phyloP scores from a whole-genome alignment of 805 yeast species.

The Yarrowia yakushimensis region DNA sequence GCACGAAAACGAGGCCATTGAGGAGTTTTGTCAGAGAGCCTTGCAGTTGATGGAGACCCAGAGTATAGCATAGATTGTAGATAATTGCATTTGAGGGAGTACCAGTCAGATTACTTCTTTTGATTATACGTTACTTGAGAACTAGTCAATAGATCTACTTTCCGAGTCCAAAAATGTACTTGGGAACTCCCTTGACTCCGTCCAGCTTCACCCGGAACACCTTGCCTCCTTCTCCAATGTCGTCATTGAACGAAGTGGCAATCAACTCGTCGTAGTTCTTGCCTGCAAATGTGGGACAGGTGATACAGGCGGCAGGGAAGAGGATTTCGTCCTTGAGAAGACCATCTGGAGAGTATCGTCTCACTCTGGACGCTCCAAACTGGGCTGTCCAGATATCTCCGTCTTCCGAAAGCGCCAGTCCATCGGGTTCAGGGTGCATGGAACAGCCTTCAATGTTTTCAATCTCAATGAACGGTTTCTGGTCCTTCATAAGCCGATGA shows the following conservation, averaged over 20 bases:
- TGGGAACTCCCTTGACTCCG: conserved; percentile 29
- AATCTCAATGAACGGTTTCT: conserved; percentile 41
- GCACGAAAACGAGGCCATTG: conserved; percentile 21
- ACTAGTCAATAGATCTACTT: too few relatives aligned
- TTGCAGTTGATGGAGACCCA: background rate
- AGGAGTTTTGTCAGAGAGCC: conserved; percentile 7
- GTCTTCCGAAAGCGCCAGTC: conserved; percentile 54
- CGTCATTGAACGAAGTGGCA: conserved; percentile 54
- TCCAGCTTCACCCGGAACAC: conserved; percentile 31
- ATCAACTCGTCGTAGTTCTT: conserved; percentile 52
- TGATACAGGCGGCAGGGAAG: conserved; percentile 58
- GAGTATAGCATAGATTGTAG: background rate
- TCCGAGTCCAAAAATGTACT: background rate
- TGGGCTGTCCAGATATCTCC: conserved; percentile 64
- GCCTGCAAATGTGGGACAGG: conserved; percentile 73
- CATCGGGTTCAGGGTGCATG: conserved; percentile 64
- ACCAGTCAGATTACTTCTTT: too few relatives aligned
- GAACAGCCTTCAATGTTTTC: conserved; percentile 22
- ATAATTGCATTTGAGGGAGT: too few relatives aligned
- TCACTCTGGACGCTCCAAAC: conserved; percentile 57
- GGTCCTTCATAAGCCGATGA: conserved; percentile 41
- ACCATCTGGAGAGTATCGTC: conserved; percentile 51
- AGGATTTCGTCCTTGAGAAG: conserved; percentile 48
- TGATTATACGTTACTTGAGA: too few relatives aligned
- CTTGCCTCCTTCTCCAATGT: conserved; percentile 34